Base-by-base conservation (phyloP, 176 grass and related monocot species). In the Oryza glaberrima region DNA sequence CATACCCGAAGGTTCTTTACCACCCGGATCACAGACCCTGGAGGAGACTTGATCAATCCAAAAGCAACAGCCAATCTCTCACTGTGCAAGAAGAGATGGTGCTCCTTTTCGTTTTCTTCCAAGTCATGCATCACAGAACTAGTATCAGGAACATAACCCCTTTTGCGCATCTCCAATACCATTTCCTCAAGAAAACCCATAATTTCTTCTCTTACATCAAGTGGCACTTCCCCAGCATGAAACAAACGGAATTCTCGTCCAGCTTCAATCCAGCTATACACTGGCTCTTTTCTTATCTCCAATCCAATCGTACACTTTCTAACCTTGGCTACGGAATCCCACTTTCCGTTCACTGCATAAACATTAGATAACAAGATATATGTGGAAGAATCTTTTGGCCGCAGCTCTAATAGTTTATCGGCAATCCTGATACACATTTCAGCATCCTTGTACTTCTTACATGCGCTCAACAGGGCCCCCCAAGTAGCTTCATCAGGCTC, bases 111-210 rank as follows among this genome's bases (percentile, higher is more conserved):
- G 38, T 85, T 78, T 81, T 98, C 91, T 73, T 98, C 96, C 77
- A 98, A 82, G 85, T 95, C 93, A 85, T 98, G 96, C 96, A 98
- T 94, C 58, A 95, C 93, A 73, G 83, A 92, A 40, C 89, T 87
- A 35, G 95, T 90, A 84, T 98, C 95, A 76, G 93, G 93, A 36
- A 88, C 82, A 92, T 95, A 95, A 30, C 95, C 95, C 65, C 87
- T 95, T 85, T 87, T 89, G 49, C 79, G 88, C 77, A 95, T 98
- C 83, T 93, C 80, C 9, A 19, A 67, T 43, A 76, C 49, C 32
- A 95, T 78, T 79, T 93, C 87, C 7, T 72, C 65, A 48, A 93
- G 91, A 86, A 93, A 90, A 75, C 9, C 36, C 70, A 89, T 36
- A 70, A 98, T 92, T 77, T 95, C 91, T 65, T 90, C 75, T 80